Percentiles rank a stretch among this genome's conserved stretches.
These are phyloP conservation scores for Rhodotorula sp. DNA, from an alignment of 1,284 basidiomycete species.

Conservation along the genomic window DNA sequence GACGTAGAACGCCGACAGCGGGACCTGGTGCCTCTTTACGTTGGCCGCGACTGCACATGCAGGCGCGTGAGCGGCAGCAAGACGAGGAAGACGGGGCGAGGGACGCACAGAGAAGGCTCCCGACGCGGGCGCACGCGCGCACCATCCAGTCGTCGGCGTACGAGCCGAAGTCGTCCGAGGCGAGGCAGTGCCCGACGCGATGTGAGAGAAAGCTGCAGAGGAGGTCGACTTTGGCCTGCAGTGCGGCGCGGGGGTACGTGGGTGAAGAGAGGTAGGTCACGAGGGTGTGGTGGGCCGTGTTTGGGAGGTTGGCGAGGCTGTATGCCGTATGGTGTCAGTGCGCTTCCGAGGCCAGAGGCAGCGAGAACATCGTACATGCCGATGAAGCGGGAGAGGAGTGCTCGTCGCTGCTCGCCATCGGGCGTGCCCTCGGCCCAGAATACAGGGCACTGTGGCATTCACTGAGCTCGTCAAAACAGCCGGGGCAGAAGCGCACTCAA, in stretches of 20 bases:
- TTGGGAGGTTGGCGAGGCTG: conserved; percentile 31
- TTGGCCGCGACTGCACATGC: conserved; percentile 12
- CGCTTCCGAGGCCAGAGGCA: too few relatives aligned
- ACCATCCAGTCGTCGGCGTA: conserved; percentile 31
- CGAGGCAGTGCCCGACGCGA: not conserved
- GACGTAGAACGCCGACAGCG: conserved; percentile 39
- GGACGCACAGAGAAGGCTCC: conserved; percentile 48
- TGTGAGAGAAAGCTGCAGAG: conserved; percentile 18
- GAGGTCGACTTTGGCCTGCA: conserved; percentile 26
- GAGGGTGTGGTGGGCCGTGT: conserved; percentile 24
- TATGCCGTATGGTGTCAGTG: too few relatives aligned
- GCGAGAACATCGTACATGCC: conserved; percentile 24
- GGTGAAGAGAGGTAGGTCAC: conserved; percentile 23
- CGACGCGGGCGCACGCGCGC: conserved; percentile 15
- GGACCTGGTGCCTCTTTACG: not conserved
- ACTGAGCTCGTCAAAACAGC: too few relatives aligned
- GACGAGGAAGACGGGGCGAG: not conserved
- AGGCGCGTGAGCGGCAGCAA: not conserved
- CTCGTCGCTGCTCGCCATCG: not conserved
- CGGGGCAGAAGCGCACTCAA: too few relatives aligned
- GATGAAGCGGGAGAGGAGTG: conserved; percentile 17
- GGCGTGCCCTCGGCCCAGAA: not conserved
- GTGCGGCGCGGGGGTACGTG: conserved; percentile 8
- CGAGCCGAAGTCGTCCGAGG: not conserved
- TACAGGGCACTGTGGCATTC: conserved; percentile 15